A percentile compares a stretch with the other conserved stretches of the same genome.
phyloP scores from a whole-genome alignment of 1,139 yeast genomes.

The Zygosaccharomyces sapae region DNA sequence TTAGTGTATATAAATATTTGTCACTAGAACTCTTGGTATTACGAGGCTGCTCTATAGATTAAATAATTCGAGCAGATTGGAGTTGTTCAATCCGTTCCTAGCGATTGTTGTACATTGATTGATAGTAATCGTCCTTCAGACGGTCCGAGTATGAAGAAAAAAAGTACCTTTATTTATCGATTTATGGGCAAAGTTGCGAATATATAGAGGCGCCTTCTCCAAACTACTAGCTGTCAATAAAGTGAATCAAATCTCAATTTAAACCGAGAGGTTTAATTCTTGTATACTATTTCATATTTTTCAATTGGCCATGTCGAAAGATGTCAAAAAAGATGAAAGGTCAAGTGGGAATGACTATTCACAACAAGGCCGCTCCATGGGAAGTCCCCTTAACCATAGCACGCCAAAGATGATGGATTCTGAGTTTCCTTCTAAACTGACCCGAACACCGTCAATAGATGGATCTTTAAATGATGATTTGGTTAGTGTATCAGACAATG shows the following conservation, averaged over 20 bases:
- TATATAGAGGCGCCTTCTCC: constrained; percentile 1
- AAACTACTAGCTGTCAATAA: not conserved
- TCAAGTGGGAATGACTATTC: constrained; percentile 4
- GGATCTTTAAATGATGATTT: constrained; percentile 35
- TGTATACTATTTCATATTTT: not conserved
- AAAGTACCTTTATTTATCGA: not conserved
- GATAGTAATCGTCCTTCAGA: not conserved
- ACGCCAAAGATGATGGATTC: constrained; percentile 7
- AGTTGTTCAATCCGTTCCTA: constrained; percentile 3
- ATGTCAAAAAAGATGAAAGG: constrained; percentile 7
- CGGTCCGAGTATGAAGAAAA: constrained; percentile 1
- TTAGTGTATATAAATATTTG: constrained; percentile 1
- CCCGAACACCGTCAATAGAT: constrained; percentile 14
- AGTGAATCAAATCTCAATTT: not conserved
- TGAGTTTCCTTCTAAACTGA: constrained; percentile 10
- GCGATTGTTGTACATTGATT: not conserved
- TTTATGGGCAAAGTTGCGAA: not conserved
- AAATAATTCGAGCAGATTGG: not conserved
- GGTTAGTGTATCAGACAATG: constrained; percentile 29
- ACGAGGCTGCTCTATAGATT: not conserved
- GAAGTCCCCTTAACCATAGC: constrained; percentile 2
- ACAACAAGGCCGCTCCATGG: constrained; percentile 3
- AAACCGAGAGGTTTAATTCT: not conserved
- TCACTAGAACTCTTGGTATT: not conserved
- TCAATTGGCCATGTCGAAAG: constrained; percentile 10